These are phyloP conservation scores for Talaromyces proteolyticus DNA, from an alignment of 495 filamentous ascomycete genomes.

Conservation along the genomic window DNA sequence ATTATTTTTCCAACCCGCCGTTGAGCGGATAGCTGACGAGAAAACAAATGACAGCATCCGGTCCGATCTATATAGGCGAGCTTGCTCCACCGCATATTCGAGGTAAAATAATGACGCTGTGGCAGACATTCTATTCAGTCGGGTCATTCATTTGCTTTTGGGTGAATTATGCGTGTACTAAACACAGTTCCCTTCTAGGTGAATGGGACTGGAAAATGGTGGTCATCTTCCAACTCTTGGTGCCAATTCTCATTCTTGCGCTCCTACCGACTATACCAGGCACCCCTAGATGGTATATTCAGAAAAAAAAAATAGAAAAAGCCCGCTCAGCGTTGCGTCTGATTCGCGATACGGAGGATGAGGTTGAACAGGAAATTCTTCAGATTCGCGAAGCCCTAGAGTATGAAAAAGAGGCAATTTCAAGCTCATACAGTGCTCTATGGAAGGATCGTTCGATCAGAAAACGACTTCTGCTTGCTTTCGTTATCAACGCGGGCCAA, in stretches of 20 bases:
- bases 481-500: slow-evolving; percentile 55
- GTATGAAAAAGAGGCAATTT: slow-evolving; percentile 58
- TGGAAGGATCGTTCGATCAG: slow-evolving; percentile 58
- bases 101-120: slow-evolving; percentile 61
- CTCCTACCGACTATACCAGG: slow-evolving; percentile 52
- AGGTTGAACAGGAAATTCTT: slow-evolving; percentile 53
- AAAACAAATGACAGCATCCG: slow-evolving; percentile 36
- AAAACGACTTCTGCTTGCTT: slow-evolving; percentile 47
- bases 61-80: slow-evolving; percentile 59
- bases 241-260: slow-evolving; percentile 45
- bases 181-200: slow-evolving; percentile 42
- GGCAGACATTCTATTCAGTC: slow-evolving; percentile 62
- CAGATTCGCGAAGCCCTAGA: slow-evolving; percentile 54
- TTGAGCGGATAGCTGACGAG: no score
- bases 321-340: slow-evolving; percentile 40
- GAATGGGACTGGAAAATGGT: slow-evolving; percentile 61
- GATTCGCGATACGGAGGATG: slow-evolving; percentile 51
- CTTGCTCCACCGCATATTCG: slow-evolving; percentile 53
- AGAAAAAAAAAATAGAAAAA: slow-evolving; percentile 47
- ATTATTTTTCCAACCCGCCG: no score
- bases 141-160: slow-evolving; percentile 60
- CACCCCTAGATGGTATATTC: slow-evolving; percentile 54
- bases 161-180: slow-evolving; percentile 51
- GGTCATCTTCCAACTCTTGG: slow-evolving; percentile 56
- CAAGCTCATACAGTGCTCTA: slow-evolving; percentile 46